Percentiles rank a stretch among this genome's conserved stretches.
Evolutionary conservation across 2,329 filamentous ascomycete genomes (phyloP).

Genomic region (Sporothrix inflata): DNA sequence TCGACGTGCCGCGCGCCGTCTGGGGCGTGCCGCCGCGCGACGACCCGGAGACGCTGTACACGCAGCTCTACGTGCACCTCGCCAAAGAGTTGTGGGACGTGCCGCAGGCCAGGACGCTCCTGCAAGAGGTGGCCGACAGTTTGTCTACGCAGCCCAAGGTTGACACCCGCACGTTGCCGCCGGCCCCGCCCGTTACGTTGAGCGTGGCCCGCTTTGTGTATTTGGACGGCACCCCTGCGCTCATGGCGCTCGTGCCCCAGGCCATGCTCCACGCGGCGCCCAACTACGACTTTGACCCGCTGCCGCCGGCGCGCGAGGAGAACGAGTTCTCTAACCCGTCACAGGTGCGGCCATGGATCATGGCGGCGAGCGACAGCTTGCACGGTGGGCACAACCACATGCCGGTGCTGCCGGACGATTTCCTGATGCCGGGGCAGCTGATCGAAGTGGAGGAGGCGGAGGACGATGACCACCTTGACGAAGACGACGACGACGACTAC

Average conservation of each 20-base stretch:
- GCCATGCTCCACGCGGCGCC: constrained; percentile 65
- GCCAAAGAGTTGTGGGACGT: constrained; percentile 87
- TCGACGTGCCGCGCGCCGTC: constrained; percentile 76
- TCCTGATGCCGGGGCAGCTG: constrained; percentile 16
- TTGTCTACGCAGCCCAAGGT: not conserved
- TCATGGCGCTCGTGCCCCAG: constrained; percentile 71
- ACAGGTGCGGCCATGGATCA: constrained; percentile 50
- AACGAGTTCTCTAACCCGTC: constrained; percentile 55
- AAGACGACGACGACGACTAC: not conserved
- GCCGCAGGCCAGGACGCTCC: constrained; percentile 67
- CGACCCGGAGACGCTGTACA: constrained; percentile 68
- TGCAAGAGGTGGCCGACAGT: constrained; percentile 65
- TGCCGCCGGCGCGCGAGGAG: constrained; percentile 67
- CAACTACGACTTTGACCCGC: constrained; percentile 78
- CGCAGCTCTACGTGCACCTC: constrained; percentile 74
- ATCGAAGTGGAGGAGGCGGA: not conserved
- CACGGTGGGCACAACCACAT: constrained; percentile 18
- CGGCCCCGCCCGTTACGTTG: constrained; percentile 46
- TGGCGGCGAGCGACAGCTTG: constrained; percentile 31
- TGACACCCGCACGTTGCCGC: constrained; percentile 45
- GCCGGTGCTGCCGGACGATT: constrained; percentile 11
- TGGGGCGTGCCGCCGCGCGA: constrained; percentile 77
- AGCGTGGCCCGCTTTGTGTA: constrained; percentile 75
- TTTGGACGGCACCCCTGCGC: constrained; percentile 71
- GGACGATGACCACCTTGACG: not conserved